Conservation (phyloP, 257 asterid genomes). For the Solanum bulbocastanum region DNA sequence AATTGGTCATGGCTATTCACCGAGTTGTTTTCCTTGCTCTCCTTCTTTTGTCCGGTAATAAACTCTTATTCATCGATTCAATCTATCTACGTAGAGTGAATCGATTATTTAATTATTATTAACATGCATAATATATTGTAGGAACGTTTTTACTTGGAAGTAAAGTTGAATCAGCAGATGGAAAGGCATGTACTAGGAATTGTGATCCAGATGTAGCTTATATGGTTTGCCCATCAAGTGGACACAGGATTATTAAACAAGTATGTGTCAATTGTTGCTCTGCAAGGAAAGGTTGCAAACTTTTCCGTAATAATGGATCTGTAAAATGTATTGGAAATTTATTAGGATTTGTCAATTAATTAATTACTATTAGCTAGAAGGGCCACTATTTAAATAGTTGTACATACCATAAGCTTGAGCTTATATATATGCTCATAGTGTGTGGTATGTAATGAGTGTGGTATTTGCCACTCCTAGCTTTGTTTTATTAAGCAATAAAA, state of each 20-base stretch:
- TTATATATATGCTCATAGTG: too few species aligned
- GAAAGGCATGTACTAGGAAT: not conserved
- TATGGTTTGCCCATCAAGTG: slow-evolving; percentile 1
- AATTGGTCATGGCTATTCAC: not conserved
- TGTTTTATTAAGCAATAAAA: too few species aligned
- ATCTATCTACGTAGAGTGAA: not conserved
- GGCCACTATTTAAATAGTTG: not conserved
- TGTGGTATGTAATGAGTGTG: too few species aligned
- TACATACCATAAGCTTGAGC: not conserved
- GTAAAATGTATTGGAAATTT: not conserved
- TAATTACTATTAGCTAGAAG: not conserved
- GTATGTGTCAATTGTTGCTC: slow-evolving; percentile 4
- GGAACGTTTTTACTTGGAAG: not conserved
- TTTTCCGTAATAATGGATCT: not conserved
- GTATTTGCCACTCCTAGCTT: too few species aligned
- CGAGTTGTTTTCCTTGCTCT: not conserved
- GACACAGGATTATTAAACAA: not conserved
- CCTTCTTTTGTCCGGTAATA: not conserved
- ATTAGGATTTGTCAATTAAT: not conserved
- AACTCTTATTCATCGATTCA: not conserved
- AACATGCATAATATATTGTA: not conserved
- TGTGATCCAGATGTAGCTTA: not conserved
- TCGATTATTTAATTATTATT: not conserved
- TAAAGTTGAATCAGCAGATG: not conserved
- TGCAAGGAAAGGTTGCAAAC: not conserved